Evolutionary conservation across 306 rosid species (phyloP).

Genomic region (Cyamopsis tetragonoloba): DNA sequence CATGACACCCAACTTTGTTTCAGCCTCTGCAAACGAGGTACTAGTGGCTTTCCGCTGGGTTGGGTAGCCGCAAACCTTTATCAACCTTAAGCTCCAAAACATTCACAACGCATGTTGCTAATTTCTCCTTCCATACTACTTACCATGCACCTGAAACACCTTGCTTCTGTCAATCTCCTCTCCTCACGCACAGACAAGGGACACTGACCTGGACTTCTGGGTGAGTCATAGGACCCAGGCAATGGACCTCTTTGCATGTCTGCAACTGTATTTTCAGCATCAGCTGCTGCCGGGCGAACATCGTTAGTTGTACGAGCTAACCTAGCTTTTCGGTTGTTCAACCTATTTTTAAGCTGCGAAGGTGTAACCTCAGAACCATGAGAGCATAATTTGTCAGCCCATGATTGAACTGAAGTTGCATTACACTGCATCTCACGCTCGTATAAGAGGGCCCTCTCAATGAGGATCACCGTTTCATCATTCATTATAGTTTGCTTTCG

Average conservation of each 20-base stretch:
- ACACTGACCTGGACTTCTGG: constrained; percentile 51
- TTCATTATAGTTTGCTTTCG: constrained; percentile 88
- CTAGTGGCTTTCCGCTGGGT: constrained; percentile 56
- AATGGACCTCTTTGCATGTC: constrained; percentile 57
- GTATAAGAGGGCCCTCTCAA: constrained; percentile 71
- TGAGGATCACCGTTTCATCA: constrained; percentile 54
- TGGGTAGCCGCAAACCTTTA: constrained; percentile 46
- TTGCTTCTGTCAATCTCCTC: constrained; percentile 58
- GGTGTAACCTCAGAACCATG: constrained; percentile 77
- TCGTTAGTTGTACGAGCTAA: constrained; percentile 70
- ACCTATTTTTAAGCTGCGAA: constrained; percentile 67
- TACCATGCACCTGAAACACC: constrained; percentile 55
- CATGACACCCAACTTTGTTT: constrained; percentile 53
- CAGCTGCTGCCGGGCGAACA: constrained; percentile 45
- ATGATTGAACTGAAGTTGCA: constrained; percentile 55
- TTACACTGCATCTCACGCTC: constrained; percentile 91
- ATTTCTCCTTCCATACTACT: constrained; percentile 60
- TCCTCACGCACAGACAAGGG: constrained; percentile 37
- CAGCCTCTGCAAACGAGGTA: constrained; percentile 64
- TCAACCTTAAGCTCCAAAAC: constrained; percentile 52
- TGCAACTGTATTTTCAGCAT: constrained; percentile 36
- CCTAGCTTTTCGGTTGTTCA: constrained; percentile 89
- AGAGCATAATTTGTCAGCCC: constrained; percentile 76
- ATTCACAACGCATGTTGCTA: constrained; percentile 52
- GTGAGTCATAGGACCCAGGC: constrained; percentile 44